Conservation (phyloP, 1,284 basidiomycete genomes). For the Microstroma glucosiphilum region DNA sequence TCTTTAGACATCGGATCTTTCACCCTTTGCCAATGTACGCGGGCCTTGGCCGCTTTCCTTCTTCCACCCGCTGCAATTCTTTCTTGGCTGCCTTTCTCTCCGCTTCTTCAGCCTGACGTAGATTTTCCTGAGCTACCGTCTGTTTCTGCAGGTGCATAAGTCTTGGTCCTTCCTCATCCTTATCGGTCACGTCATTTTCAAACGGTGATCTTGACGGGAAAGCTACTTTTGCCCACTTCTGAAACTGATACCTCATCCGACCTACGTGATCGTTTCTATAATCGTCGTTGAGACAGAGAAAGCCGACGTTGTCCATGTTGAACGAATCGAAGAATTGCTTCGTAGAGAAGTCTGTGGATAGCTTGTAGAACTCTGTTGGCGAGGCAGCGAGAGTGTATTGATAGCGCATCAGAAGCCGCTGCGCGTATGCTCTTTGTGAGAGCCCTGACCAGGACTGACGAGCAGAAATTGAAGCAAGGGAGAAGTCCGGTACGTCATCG, state of each 20-base stretch:
- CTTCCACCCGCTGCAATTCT: no score
- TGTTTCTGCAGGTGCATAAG: no score
- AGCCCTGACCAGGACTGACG: not conserved
- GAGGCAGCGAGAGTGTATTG: not conserved
- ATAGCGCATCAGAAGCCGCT: not conserved
- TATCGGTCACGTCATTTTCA: not conserved
- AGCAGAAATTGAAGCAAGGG: not conserved
- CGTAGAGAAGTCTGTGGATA: not conserved
- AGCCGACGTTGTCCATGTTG: not conserved
- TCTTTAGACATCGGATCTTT: no score
- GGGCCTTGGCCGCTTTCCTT: no score
- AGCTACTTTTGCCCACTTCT: not conserved
- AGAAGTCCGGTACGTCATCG: slow-evolving; percentile 2
- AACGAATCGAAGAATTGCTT: not conserved
- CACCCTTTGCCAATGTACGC: no score
- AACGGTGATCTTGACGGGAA: not conserved
- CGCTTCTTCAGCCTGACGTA: no score
- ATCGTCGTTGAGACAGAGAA: slow-evolving; percentile 6
- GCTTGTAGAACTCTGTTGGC: not conserved
- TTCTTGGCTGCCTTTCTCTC: no score
- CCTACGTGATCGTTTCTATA: not conserved
- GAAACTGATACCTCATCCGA: not conserved
- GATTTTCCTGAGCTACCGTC: no score
- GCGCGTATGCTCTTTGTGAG: not conserved
- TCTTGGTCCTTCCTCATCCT: no score